Evolutionary conservation across 306 rosid species (phyloP), one percentile per base, ranked within the genome.

Genomic region (Citrullus mucosospermus): DNA sequence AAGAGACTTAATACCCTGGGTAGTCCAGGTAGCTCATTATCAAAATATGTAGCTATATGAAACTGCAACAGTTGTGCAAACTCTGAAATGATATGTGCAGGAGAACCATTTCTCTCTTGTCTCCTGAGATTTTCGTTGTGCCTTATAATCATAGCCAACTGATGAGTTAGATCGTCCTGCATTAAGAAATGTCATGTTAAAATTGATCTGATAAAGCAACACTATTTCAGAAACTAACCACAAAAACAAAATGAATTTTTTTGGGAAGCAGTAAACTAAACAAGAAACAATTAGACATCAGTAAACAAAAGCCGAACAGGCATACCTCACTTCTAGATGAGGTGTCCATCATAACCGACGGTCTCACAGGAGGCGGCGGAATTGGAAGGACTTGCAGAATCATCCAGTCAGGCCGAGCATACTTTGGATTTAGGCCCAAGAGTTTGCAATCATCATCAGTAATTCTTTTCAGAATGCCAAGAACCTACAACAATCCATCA

Each of bases 291-390:
- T 51, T 28, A 58, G 6, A 79, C 53, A 28, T 48, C 38, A 28
- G 22, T 56, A 68, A 36, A 62, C 22, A 50, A 65, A n/a, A 75
- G 71, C 51, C 53, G 43, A 74, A 80, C 73, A 79, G 12, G 76
- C 93, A 86, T 87, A 84, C 99, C 99, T 95, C 99, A 62, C 99
- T 95, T 87, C 97, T 87, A 55, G 99, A 95, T 83, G 99, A 92
- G 68, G 97, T 92, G 82, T 95, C 97, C 99, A 95, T 95, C 99
- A 95, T 95, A 44, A 95, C 99, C 70, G 99, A 95, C 46, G 99
- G 99, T 76, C 99, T 92, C 77, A 95, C 99, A 16, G 99, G 97
- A 78, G 96, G 99, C 41, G 99, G 99, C 78, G 99, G 99, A 79
- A 95, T 91, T 14, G 99, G 99, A 80, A 95, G 99, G 78, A 95